Base-by-base conservation (phyloP, 2,329 filamentous ascomycete genomes). In the Trichoderma lentiforme region DNA sequence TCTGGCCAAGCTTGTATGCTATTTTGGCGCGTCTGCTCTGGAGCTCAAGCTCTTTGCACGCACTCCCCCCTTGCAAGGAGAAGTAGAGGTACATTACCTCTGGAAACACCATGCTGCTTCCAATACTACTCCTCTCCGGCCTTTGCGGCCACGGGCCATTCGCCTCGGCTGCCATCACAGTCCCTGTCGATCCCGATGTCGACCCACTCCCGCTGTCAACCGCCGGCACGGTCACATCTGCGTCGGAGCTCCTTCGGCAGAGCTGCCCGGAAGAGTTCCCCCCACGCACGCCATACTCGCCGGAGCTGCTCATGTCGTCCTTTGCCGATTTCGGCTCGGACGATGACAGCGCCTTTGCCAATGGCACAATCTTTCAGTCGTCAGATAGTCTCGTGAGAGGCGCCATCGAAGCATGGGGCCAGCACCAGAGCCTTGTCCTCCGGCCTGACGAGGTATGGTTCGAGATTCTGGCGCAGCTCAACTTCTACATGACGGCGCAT, bases 361-460 rank as follows among this genome's bases (percentile, higher is more conserved):
- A 74, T 11, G 70, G 71, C 24, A 74, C 68, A 18, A 56, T 80
- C 5, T 81, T 76, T 28, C 75, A 80, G 1, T 81, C 79, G 1
- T 82, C 80, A 0, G 79, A 76, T 71, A 83, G 84, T 30, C 81
- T 87, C 73, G 79, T 87, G 24, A 80, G 83, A 21, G 81, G 83
- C 18, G 82, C 82, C 4, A 78, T 86, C 56, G 79, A 84, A 36
- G 85, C 86, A 0, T 87, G 87, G 82, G 84, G 81, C 32, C 77
- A 83, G 63, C 85, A 87, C 70, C 83, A 86, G 71, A 82, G 86
- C 74, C 79, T 89, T 1, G 79, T 82, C 1, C 77, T 88, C 15
- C 82, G 86, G 1, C 86, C 87, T 0, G 86, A 89, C 47, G 86
- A 88, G 67, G 78, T 89, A 34, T 89, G 87, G 87, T 84, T 88